A percentile compares a stretch with the other conserved stretches of the same genome.
Evolutionary conservation across 1,284 basidiomycete genomes (phyloP).

Genomic region (Leccinum idahoense): DNA sequence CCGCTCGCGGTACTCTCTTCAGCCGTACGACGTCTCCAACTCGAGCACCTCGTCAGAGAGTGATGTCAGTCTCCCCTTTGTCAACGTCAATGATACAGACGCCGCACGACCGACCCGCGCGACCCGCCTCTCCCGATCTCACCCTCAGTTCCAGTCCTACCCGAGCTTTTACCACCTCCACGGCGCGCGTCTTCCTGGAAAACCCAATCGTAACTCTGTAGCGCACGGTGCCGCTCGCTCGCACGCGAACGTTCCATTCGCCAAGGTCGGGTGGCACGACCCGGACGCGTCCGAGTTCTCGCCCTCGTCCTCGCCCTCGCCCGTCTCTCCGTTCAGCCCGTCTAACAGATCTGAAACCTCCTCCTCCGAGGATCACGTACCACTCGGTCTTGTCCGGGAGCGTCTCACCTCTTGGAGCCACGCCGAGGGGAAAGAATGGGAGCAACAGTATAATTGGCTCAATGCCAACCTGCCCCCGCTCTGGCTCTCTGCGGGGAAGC

Average conservation of each 20-base stretch:
- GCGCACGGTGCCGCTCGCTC: neutral
- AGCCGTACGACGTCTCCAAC: conserved; percentile 10
- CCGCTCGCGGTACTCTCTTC: conserved; percentile 15
- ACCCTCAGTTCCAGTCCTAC: conserved; percentile 18
- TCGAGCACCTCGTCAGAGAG: conserved; percentile 3
- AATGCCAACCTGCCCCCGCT: neutral
- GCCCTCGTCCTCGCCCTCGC: conserved; percentile 14
- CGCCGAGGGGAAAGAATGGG: neutral
- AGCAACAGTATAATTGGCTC: neutral
- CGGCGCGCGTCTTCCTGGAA: conserved; percentile 17
- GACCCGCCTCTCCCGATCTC: neutral
- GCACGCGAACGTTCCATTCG: conserved; percentile 1
- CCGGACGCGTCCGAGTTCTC: conserved; percentile 1
- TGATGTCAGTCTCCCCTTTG: conserved; percentile 1
- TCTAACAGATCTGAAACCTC: conserved; percentile 8
- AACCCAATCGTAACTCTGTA: neutral
- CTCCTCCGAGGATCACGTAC: conserved; percentile 18
- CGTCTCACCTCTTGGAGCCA: neutral
- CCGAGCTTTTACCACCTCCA: conserved; percentile 18
- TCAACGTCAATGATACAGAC: neutral
- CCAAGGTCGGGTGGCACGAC: conserved; percentile 12
- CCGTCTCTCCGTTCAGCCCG: conserved; percentile 17
- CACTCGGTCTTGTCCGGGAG: conserved; percentile 5
- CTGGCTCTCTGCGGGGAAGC: neutral
- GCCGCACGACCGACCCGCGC: neutral